phyloP scores from a whole-genome alignment of 208 protist genomes.

The Wallacemonas sp. region DNA sequence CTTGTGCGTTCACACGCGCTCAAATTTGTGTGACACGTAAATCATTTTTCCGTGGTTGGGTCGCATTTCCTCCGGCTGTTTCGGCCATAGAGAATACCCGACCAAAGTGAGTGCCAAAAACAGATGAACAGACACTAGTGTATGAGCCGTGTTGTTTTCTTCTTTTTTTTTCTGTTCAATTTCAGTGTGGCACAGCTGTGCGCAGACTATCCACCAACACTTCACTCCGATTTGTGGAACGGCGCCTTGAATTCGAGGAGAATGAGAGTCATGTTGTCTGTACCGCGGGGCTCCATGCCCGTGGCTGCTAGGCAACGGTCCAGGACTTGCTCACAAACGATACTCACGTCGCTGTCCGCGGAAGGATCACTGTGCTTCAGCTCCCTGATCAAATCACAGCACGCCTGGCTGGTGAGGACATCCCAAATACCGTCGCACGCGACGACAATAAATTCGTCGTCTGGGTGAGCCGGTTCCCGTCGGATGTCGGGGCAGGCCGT shows the following conservation, averaged over 20 bases:
- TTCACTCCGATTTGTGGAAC: slow-evolving; percentile 46
- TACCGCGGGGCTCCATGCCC: slow-evolving; percentile 51
- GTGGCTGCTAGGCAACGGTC: slow-evolving; percentile 72
- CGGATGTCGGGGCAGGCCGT: slow-evolving; percentile 82
- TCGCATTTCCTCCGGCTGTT: no score
- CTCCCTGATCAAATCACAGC: slow-evolving; percentile 56
- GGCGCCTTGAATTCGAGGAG: slow-evolving; percentile 82
- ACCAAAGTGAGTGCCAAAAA: no score
- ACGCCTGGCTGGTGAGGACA: slow-evolving; percentile 83
- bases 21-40: no score
- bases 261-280: slow-evolving; percentile 92
- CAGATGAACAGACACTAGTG: no score
- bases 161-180: no score
- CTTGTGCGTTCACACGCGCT: no score
- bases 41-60: no score
- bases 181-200: no score
- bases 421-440: slow-evolving; percentile 96
- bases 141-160: no score
- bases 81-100: no score
- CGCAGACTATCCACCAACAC: no score
- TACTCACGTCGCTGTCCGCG: slow-evolving; percentile 46
- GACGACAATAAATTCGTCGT: slow-evolving; percentile 91
- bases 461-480: slow-evolving; percentile 25
- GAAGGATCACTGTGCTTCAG: slow-evolving; percentile 29
- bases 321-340: slow-evolving; percentile 79